Conservation (phyloP, 2,329 filamentous ascomycete genomes). For the Colletotrichum scovillei region DNA sequence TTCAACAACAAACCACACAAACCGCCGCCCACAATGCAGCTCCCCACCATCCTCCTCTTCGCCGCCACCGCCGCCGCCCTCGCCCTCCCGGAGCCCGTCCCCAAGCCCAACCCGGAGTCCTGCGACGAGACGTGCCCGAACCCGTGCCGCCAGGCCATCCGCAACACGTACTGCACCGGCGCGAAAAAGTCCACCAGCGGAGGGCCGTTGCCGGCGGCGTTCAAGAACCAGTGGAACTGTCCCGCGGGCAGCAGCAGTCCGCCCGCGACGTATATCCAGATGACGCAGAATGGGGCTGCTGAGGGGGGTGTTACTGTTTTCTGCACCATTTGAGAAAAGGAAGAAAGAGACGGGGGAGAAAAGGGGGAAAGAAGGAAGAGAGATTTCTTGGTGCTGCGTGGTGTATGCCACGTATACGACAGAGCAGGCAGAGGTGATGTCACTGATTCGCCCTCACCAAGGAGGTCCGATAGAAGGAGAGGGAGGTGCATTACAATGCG, state of each 20-base stretch:
- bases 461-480: no score
- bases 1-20: background rate
- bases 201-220: background rate
- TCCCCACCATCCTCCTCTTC: background rate
- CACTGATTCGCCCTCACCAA: no score
- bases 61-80: background rate
- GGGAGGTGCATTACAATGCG: no score
- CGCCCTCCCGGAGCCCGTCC: background rate
- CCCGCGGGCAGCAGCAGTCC: background rate
- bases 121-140: background rate
- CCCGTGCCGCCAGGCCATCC: background rate
- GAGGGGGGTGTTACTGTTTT: background rate
- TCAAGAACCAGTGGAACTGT: background rate
- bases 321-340: background rate
- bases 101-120: background rate
- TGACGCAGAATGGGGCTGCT: background rate
- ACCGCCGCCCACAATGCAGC: background rate
- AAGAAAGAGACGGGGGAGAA: no score
- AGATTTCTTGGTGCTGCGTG: no score
- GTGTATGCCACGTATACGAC: no score
- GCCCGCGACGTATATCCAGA: background rate
- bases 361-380: no score
- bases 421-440: no score
- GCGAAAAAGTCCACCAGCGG: background rate
- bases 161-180: background rate